Evolutionary conservation across 2,329 filamentous ascomycete genomes (phyloP), one percentile per base, ranked within the genome.

Genomic region (Epichloe amarillans): DNA sequence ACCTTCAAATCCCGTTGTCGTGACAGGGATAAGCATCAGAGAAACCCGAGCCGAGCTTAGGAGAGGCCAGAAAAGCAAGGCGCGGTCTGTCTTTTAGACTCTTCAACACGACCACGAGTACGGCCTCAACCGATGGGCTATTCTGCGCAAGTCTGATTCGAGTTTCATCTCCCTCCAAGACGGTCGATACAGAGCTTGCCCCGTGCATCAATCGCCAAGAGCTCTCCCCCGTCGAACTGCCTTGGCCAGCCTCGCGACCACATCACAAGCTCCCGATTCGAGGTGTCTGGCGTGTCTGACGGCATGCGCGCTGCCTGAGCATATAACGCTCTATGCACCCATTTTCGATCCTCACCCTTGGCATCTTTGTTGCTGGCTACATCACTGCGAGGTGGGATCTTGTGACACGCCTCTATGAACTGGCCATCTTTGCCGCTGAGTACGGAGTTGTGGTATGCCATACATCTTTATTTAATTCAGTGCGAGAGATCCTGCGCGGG

Each of bases 321-420:
- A 58, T 64, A 65, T 67, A 70, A 63, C 69, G 71, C 71, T 79
- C 76, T 77, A 97, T 97, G 91, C 90, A 96, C 88, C 88, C 90
- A 64, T 96, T 97, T 75, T 97, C 91, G 57, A 76, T 91, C 69
- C 80, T 96, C 70, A 95, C 90, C 64, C 83, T 95, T 73, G 89
- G 86, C 73, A 96, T 98, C 75, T 98, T 98, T 76, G 86, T 97
- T 78, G 91, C 93, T 74, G 93, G 93, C 70, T 98, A 98, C 78
- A 97, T 91, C 69, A 98, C 93, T 72, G 93, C 93, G 66, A 86
- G 93, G 76, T 98, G 93, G 90, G 93, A 97, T 72, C 83, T 98
- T 56, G 89, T 96, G 60, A 96, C 91, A 61, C 84, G 90, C 63
- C 79, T 97, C 62, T 95, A 96, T 84, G 91, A 98, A 72, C 82